Evolutionary conservation across 202 grass and related monocot species (phyloP).

Genomic region (Panicum virgatum): DNA sequence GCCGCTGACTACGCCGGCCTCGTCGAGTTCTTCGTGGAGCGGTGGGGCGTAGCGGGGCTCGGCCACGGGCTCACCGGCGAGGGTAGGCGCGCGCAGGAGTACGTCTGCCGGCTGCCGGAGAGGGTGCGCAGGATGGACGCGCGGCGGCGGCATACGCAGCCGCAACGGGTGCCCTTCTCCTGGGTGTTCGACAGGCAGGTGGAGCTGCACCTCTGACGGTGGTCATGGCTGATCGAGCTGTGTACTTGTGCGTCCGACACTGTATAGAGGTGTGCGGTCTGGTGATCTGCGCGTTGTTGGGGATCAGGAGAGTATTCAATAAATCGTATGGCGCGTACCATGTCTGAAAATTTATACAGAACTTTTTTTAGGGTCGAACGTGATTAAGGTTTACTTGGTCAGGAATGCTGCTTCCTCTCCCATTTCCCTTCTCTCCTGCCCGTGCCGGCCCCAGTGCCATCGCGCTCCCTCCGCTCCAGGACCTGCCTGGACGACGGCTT

Average conservation of each 20-base stretch:
- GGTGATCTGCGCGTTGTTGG: no score
- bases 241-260: no score
- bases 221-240: no score
- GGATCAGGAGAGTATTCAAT: no score
- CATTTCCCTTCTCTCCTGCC: slow-evolving; percentile 81
- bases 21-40: slow-evolving; percentile 41
- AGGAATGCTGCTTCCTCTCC: slow-evolving; percentile 82
- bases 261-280: no score
- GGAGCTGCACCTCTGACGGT: background rate
- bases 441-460: slow-evolving; percentile 5
- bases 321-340: no score
- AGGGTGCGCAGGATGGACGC: slow-evolving; percentile 39
- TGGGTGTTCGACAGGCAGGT: slow-evolving; percentile 50
- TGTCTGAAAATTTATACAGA: no score
- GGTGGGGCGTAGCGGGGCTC: slow-evolving; percentile 39
- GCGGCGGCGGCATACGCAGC: background rate
- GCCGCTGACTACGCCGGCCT: slow-evolving; percentile 47
- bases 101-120: slow-evolving; percentile 40
- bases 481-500: slow-evolving; percentile 56
- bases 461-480: slow-evolving; percentile 69
- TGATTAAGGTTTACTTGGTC: background rate
- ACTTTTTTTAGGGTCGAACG: no score
- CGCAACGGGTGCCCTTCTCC: background rate
- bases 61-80: slow-evolving; percentile 25
- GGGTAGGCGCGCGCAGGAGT: slow-evolving; percentile 45